Base-by-base conservation (phyloP, 2,329 filamentous ascomycete species). In the Cordyceps farinosa region DNA sequence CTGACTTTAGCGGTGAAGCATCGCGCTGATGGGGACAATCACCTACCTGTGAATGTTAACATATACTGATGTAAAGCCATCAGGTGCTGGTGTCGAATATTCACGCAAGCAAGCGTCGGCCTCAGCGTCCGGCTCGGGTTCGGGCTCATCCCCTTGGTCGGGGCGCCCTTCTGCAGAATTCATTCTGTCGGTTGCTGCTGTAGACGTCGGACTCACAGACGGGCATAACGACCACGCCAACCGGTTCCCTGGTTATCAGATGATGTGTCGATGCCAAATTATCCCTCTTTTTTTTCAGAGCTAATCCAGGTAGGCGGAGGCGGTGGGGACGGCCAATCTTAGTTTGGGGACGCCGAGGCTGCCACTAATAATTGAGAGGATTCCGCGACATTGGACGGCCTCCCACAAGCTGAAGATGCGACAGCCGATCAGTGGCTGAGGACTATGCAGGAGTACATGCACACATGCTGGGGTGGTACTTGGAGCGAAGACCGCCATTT, bases 41-140 rank as follows among this genome's bases (percentile, higher is more conserved):
- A 53, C 52, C 62, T 30, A 66, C 66, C 66, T 51, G 53, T 67
- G 67, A 59, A 66, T 66, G 10, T 63, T 64, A 32, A 63, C 29
- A 40, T 64, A 67, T 27, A 67, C 63, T 1, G 65, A 30, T 17
- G 40, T 11, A 7, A 22, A 15, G 17, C 32, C 34, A n/a, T n/a
- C 36, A 10, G 54, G 27, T 10, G 54, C 5, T 5, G 5, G 38
- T 15, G 22, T 11, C 9, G 11, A 9, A 27, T 32, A 58, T 3
- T 45, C 30, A 2, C 17, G 29, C 55, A 58, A 38, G 17, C 29
- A 36, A 5, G 55, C 42, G 29, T 48, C 55, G 10, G 55, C 55
- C n/a, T 58, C 55, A 22, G 55, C 55, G 27, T 58, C 54, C 11
- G n/a, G 22, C 10, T 57, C 55, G 32, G 51, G 51, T 5, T 40